These are phyloP conservation scores for Bidens hawaiensis DNA, from an alignment of 140 eudicot genomes.

Conservation along the genomic window DNA sequence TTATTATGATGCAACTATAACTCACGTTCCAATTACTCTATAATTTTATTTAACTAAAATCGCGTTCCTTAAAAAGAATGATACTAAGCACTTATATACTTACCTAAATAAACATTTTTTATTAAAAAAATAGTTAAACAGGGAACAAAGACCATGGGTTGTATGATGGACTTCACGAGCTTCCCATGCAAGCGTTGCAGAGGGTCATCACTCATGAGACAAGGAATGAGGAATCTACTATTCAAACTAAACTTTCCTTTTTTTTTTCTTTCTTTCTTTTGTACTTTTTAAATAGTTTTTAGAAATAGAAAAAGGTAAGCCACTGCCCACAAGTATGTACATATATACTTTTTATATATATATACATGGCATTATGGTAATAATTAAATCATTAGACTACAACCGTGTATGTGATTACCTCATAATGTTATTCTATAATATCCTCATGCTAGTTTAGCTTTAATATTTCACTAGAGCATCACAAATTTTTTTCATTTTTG, in stretches of 20 bases:
- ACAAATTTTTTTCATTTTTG: too few species aligned
- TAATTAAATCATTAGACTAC: too few species aligned
- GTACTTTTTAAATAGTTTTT: too few species aligned
- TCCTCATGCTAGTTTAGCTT: too few species aligned
- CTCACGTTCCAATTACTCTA: not conserved
- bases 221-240: constrained; percentile 15
- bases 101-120: not conserved
- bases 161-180: constrained; percentile 40
- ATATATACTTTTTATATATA: too few species aligned
- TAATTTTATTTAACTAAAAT: not conserved
- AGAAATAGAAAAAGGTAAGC: too few species aligned
- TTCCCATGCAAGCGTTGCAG: constrained; percentile 35
- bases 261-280: not conserved
- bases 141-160: constrained; percentile 37
- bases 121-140: not conserved
- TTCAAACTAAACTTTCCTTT: not conserved
- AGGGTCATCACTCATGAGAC: constrained; percentile 3
- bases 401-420: too few species aligned
- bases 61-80: not conserved
- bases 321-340: too few species aligned
- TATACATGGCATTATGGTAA: too few species aligned
- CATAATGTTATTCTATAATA: too few species aligned
- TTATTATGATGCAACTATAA: too few species aligned
- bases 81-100: not conserved
- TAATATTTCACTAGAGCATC: too few species aligned